Percentiles rank a stretch among this genome's conserved stretches.
Conservation (phyloP, 768 basidiomycete species). For the Tricholoma matsutake region DNA sequence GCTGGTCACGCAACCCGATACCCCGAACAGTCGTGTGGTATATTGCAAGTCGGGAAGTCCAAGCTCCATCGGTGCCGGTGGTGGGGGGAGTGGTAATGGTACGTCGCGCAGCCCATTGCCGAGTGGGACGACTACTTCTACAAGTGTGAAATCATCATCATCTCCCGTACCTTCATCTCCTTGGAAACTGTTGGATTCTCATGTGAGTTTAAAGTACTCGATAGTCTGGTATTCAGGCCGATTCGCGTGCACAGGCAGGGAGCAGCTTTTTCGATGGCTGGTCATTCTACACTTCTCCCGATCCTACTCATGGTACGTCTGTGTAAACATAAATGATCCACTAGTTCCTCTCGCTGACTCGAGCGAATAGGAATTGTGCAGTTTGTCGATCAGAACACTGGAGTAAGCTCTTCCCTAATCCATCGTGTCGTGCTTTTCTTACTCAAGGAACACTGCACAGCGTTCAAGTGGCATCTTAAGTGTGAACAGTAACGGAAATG, state of each 20-base stretch:
- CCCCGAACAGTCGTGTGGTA: slow-evolving; percentile 27
- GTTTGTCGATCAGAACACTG: slow-evolving; percentile 61
- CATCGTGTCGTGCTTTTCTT: slow-evolving; percentile 1
- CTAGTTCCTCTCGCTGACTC: background rate
- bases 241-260: slow-evolving; percentile 44
- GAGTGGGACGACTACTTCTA: slow-evolving; percentile 17
- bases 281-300: slow-evolving; percentile 63
- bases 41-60: slow-evolving; percentile 43
- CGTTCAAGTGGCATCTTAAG: slow-evolving; percentile 55
- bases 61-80: slow-evolving; percentile 15
- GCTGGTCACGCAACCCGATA: slow-evolving; percentile 37
- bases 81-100: slow-evolving; percentile 15
- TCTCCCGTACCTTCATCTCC: slow-evolving; percentile 37
- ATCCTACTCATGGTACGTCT: slow-evolving; percentile 71
- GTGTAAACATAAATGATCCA: background rate
- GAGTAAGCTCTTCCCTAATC: slow-evolving; percentile 36
- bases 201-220: slow-evolving; percentile 38
- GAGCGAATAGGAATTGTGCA: slow-evolving; percentile 42
- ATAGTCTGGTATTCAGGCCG: slow-evolving; percentile 4
- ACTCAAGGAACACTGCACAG: slow-evolving; percentile 27
- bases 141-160: slow-evolving; percentile 19
- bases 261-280: slow-evolving; percentile 79
- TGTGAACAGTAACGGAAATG: slow-evolving; percentile 70
- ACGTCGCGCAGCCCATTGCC: slow-evolving; percentile 11
- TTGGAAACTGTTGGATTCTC: slow-evolving; percentile 58